A percentile compares a stretch with the other conserved stretches of the same genome.
Evolutionary conservation across 2,329 filamentous ascomycete species (phyloP).

Genomic region (Epichloe scottii): DNA sequence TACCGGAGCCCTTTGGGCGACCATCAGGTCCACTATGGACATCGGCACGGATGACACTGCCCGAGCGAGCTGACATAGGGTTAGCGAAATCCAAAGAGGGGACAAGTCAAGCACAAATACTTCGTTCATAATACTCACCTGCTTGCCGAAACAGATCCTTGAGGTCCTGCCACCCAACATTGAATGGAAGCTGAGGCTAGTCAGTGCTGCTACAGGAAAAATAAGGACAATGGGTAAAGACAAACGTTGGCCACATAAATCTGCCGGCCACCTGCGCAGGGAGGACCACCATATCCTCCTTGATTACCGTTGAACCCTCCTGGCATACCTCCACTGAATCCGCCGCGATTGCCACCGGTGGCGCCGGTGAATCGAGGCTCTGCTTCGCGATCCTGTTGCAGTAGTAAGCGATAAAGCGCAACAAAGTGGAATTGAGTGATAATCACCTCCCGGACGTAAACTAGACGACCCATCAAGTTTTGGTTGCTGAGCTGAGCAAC

Average conservation of each 20-base stretch:
- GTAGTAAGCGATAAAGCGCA: background rate
- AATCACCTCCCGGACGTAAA: slow-evolving; percentile 92
- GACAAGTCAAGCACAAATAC: background rate
- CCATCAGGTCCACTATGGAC: slow-evolving; percentile 87
- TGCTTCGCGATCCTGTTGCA: slow-evolving; percentile 76
- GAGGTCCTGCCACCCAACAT: slow-evolving; percentile 95
- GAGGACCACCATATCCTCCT: slow-evolving; percentile 38
- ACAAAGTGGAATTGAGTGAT: background rate
- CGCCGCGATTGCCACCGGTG: slow-evolving; percentile 48
- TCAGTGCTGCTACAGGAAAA: slow-evolving; percentile 4
- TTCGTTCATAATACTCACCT: slow-evolving; percentile 46
- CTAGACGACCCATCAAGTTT: slow-evolving; percentile 94
- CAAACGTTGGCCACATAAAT: slow-evolving; percentile 98
- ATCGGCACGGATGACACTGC: slow-evolving; percentile 83
- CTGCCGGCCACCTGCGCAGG: slow-evolving; percentile 56
- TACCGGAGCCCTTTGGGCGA: slow-evolving; percentile 89
- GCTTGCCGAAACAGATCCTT: slow-evolving; percentile 98
- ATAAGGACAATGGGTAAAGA: slow-evolving; percentile 24
- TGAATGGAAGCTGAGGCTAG: slow-evolving; percentile 71
- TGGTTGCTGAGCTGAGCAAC: slow-evolving; percentile 98
- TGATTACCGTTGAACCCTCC: slow-evolving; percentile 39
- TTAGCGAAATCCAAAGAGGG: background rate
- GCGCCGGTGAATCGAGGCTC: slow-evolving; percentile 90
- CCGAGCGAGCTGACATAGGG: slow-evolving; percentile 38
- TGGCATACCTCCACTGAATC: slow-evolving; percentile 42